Evolutionary conservation across 495 filamentous ascomycete genomes (phyloP), one percentile per base, ranked within the genome.

Genomic region (Aspergillus bertholletiae): DNA sequence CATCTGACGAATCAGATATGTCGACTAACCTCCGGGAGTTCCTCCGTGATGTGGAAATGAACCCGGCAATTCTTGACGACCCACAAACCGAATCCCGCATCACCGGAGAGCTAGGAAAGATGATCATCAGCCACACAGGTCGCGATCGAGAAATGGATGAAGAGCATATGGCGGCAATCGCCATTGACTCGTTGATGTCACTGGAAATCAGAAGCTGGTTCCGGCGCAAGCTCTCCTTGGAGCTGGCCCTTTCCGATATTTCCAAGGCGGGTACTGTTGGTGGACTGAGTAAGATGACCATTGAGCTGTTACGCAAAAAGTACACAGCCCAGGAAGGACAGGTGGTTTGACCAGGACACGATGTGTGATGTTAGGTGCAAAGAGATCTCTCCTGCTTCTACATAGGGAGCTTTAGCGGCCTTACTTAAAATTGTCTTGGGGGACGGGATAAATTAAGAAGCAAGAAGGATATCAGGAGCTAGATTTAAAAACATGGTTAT

Each of bases 131-230:
- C 8, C 67, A 78, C 22, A 59, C 76, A 39, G 53, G 76, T 15
- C 59, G 63, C 22, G 27, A 63, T 9, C 66, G 71, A 7, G 46
- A 54, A 7, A 39, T 54, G 22, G 22, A 13, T 6, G 12, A 12
- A 8, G 72, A 73, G 1, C 74, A 74, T 7, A 20, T 76, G 8
- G 57, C 66, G 4, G 55, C 58, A 20, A 51, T 76, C 15, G 73
- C 70, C 0, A 55, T 78, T 1, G 76, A 79, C 41, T 76, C 73
- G 0, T 56, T 78, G 15, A 67, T 79, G 34, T 61, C 66, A 0
- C 69, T 79, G 35, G 75, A 78, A 52, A 57, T 79, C 27, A 59
- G 73, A 11, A 69, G 58, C 26, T 79, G 75, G 76, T 73, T 59
- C 46, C 56, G 69, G 11, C 55, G 63, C 3, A 52, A 51, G 15